These are phyloP conservation scores for Gloeopeniophorella convolvens DNA, from an alignment of 768 basidiomycete species.

Conservation along the genomic window DNA sequence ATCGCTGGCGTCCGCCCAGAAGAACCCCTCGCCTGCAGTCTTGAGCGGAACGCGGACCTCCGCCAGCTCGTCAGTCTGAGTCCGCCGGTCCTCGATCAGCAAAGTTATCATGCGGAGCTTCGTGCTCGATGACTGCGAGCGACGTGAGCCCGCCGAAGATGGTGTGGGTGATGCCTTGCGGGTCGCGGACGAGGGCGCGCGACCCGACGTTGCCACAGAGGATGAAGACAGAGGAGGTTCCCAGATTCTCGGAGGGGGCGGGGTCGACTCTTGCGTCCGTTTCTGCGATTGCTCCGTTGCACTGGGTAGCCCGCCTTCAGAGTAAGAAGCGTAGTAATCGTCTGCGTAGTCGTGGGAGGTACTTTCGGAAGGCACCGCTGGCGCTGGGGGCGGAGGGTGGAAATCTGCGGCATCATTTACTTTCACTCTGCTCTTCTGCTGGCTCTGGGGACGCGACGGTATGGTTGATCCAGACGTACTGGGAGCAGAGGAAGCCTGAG, in stretches of 20 bases:
- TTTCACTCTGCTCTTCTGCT: background rate
- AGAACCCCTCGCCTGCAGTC: conserved; percentile 44
- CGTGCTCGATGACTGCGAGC: background rate
- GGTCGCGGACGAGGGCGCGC: background rate
- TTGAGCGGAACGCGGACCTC: conserved; percentile 60
- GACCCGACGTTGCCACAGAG: background rate
- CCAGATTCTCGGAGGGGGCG: conserved; percentile 2
- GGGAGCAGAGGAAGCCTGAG: background rate
- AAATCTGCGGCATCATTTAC: background rate
- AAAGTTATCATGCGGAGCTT: conserved; percentile 53
- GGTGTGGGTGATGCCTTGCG: conserved; percentile 3
- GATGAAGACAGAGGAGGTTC: background rate
- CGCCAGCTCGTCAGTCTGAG: conserved; percentile 49
- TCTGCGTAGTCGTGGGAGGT: background rate
- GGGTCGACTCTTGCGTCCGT: conserved; percentile 4
- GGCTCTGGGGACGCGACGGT: background rate
- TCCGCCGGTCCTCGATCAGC: conserved; percentile 58
- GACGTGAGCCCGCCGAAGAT: background rate
- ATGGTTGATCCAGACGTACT: background rate
- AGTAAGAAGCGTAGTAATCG: conserved; percentile 1
- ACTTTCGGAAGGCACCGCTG: background rate
- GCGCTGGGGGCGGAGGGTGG: background rate
- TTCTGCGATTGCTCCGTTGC: too few species aligned
- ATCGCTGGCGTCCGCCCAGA: conserved; percentile 67
- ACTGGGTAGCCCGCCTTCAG: background rate